Base-by-base conservation (phyloP, 208 protist genomes). In the Acanthamoeba lenticulata region DNA sequence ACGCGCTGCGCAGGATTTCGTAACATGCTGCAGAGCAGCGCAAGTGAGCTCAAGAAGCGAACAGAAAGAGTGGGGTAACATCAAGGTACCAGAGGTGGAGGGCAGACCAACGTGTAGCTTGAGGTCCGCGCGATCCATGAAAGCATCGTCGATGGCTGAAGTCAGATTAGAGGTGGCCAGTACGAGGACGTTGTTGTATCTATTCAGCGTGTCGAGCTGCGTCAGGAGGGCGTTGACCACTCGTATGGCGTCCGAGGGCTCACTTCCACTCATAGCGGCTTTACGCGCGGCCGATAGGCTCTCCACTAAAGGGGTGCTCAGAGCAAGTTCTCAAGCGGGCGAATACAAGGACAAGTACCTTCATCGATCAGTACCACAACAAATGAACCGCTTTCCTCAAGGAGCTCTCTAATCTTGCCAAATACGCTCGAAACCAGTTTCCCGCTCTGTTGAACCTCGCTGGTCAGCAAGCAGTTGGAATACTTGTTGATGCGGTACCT, bases 111-210 rank as follows among this genome's bases (percentile, higher is more conserved):
- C 97, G 95, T 97, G 98, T 55, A 99, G 95, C 85, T 98, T 99
- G 38, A 99, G 98, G 95, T 99, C 99, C 0, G 98, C 98, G 17
- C 99, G 94, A 94, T 99, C 98, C 29, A 99, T 92, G 93, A 99
- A 99, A 1, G 98, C 62, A n/a, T 57, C 42, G 57, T 94, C 94
- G 21, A 97, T 95, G 13, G 90, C 92, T 34, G 42, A 74, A 0
- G 98, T 99, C 24, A 99, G 92, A 97, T 99, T 99, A 67, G 98
- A 99, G 1, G 99, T 99, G 19, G 98, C 95, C 2, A 99, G 94
- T 0, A 99, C 96, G 0, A 99, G 57, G 7, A 99, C 97, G 93
- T 99, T 99, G 3, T 49, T 86, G 52, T 95, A 95, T 1, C 92
- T 52, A 95, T 98, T 97, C 4, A 99, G 94, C 24, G 94, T 94